Base-by-base conservation (phyloP, 1,284 basidiomycete species). In the Trichosporon coremiiforme region DNA sequence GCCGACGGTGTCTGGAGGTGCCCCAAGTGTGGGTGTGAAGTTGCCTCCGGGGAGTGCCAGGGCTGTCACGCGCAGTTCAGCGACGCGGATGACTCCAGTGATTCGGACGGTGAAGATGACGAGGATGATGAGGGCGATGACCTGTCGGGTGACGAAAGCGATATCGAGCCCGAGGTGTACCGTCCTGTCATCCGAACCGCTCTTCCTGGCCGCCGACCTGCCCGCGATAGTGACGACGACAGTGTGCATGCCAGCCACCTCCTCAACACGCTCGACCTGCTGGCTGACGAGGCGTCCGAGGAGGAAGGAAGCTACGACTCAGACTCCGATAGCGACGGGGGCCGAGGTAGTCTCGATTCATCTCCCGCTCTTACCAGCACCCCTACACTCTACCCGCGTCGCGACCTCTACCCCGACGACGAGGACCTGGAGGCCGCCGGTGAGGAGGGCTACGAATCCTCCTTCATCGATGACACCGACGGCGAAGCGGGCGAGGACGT, bases 21-120 rank as follows among this genome's bases (percentile, higher is more conserved):
- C 68, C 78, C 79, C 0, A 65, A 66, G 7, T 84, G 83, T 66
- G 62, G 71, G 2, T 55, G 67, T 3, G 83, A 84, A 70, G 74
- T 83, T n/a, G 69, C 67, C 1, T 74, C 71, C 17, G 75, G 75
- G 5, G 25, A 66, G 17, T 83, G 82, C 68, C 22, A 65, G 3
- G 70, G 70, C 2, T 83, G 82, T 68, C 75, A 71, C 10, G 66
- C 69, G 1, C 70, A 71, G 33, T 82, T 80, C 57, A 65, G 73
- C 17, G 75, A 70, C 10, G 71, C 63, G 5, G 73, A 69, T 50
- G 55, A 53, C 17, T 45, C 57, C 10, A 55, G 66, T 41, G 17
- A 67, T 20, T 13, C 66, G n/a, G 53, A 62, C 47, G 66, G 55
- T 25, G 66, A 64, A 12, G 68, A 64, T 15, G 41, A 65, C 22